phyloP scores from a whole-genome alignment of 176 grass and related monocot species.

The Triticum monococcum region DNA sequence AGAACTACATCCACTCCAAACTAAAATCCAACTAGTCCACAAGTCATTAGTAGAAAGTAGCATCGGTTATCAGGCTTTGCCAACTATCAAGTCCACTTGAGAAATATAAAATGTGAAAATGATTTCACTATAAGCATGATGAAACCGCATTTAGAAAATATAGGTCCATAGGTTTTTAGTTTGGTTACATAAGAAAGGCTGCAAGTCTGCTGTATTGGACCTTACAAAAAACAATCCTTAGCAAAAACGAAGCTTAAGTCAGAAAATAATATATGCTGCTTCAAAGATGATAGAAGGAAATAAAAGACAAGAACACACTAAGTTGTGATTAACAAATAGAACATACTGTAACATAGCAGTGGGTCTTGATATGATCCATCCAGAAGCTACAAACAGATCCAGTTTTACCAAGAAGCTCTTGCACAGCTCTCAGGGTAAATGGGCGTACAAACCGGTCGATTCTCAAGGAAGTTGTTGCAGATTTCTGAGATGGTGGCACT shows the following conservation, averaged over 20 bases:
- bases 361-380: constrained; percentile 99
- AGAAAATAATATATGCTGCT: not conserved
- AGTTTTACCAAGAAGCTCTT: constrained; percentile 95
- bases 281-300: constrained; percentile 4
- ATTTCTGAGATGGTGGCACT: constrained; percentile 79
- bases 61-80: not conserved
- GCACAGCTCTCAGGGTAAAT: constrained; percentile 96
- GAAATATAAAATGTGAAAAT: not conserved
- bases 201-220: not conserved
- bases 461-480: constrained; percentile 80
- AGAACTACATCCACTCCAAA: not conserved
- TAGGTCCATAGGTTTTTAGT: not conserved
- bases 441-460: constrained; percentile 93
- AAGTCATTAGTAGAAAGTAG: not conserved
- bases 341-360: constrained; percentile 98
- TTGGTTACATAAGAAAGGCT: not conserved
- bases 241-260: not conserved
- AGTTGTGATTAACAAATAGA: constrained; percentile 16
- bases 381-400: constrained; percentile 85
- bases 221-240: not conserved
- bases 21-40: not conserved
- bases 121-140: too few species aligned
- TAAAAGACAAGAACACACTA: not conserved
- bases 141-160: not conserved
- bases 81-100: not conserved